Conservation (phyloP, 2,329 filamentous ascomycete species). For the Purpureocillium takamizusanense region DNA sequence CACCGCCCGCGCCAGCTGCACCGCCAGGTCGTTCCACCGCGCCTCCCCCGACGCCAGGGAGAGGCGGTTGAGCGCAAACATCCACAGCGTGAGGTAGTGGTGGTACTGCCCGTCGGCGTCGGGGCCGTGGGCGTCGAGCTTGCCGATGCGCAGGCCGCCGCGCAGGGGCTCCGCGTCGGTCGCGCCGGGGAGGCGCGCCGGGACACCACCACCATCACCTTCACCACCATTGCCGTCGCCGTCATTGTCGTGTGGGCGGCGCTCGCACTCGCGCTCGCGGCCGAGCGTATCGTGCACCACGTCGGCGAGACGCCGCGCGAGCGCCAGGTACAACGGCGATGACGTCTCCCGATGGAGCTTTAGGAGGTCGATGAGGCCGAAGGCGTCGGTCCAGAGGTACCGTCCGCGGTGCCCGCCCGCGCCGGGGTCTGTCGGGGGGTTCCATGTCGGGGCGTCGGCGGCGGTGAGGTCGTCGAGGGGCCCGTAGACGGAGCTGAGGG, state of each 20-base stretch:
- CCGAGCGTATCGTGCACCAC: constrained; percentile 46
- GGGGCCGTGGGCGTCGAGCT: constrained; percentile 33
- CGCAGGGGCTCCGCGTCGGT: constrained; percentile 39
- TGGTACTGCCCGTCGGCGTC: constrained; percentile 54
- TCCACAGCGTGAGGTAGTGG: constrained; percentile 53
- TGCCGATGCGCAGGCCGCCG: constrained; percentile 51
- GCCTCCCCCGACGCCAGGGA: constrained; percentile 34
- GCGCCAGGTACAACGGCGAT: constrained; percentile 29
- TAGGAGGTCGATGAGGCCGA: constrained; percentile 49
- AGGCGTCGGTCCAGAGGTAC: constrained; percentile 53
- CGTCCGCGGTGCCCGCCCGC: constrained; percentile 47
- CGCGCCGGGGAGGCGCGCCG: constrained; percentile 36
- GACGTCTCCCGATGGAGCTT: constrained; percentile 36
- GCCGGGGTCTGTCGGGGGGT: constrained; percentile 31
- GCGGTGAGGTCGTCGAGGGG: constrained; percentile 14
- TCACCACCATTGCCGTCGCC: too few species aligned
- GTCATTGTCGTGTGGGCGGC: too few species aligned
- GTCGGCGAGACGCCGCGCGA: constrained; percentile 37
- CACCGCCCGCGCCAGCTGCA: constrained; percentile 41
- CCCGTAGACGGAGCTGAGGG: constrained; percentile 29
- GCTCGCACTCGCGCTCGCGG: constrained; percentile 35
- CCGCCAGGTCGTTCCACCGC: constrained; percentile 39
- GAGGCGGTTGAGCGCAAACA: constrained; percentile 51
- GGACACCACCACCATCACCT: too few species aligned
- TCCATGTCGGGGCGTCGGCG: constrained; percentile 28